Conservation (phyloP, 441 rosid species). For the Caryocar brasiliense region DNA sequence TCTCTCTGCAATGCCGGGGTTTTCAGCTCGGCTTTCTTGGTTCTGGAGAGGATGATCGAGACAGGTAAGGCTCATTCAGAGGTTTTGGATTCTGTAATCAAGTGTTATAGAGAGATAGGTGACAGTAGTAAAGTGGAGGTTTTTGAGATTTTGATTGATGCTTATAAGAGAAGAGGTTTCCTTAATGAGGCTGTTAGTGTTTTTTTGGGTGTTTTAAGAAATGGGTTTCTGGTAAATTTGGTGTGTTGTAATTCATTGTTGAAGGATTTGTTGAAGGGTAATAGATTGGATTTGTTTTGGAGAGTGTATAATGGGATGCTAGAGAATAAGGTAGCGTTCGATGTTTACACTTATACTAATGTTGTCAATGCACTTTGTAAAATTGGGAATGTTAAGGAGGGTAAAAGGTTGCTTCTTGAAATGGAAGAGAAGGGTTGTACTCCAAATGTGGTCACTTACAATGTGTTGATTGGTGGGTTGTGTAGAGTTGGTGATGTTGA, state of each 20-base stretch:
- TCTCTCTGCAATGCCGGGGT: slow-evolving; percentile 40
- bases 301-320: slow-evolving; percentile 39
- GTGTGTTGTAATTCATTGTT: slow-evolving; percentile 46
- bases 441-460: slow-evolving; percentile 37
- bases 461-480: slow-evolving; percentile 42
- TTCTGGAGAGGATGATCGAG: slow-evolving; percentile 35
- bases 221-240: slow-evolving; percentile 32
- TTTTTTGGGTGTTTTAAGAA: slow-evolving; percentile 24
- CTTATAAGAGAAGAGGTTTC: slow-evolving; percentile 35
- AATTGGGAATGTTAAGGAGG: slow-evolving; percentile 38
- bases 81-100: slow-evolving; percentile 36
- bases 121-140: slow-evolving; percentile 18
- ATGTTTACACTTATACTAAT: slow-evolving; percentile 39
- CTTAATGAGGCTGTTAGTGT: slow-evolving; percentile 46
- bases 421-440: slow-evolving; percentile 43
- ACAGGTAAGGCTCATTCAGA: slow-evolving; percentile 31
- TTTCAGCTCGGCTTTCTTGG: slow-evolving; percentile 27
- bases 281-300: slow-evolving; percentile 54
- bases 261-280: slow-evolving; percentile 47
- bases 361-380: slow-evolving; percentile 55
- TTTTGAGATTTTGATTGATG: slow-evolving; percentile 46
- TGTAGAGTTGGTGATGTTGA: slow-evolving; percentile 48
- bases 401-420: slow-evolving; percentile 32
- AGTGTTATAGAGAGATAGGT: slow-evolving; percentile 26
- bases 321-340: slow-evolving; percentile 38